Conservation (phyloP, 148 eudicot genomes). For the Amaranthus hypochondriacus region DNA sequence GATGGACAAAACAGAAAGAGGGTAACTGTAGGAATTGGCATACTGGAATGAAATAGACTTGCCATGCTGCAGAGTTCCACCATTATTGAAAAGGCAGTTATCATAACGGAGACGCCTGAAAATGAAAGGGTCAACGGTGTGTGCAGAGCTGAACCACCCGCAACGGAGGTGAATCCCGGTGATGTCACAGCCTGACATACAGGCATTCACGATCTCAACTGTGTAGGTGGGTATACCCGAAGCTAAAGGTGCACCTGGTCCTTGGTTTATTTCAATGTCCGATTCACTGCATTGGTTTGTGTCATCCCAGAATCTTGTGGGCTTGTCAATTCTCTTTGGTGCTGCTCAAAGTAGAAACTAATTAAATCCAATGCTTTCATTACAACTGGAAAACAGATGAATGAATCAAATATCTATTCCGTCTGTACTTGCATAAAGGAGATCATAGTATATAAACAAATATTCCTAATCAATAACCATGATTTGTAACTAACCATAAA, state of each 20-base stretch:
- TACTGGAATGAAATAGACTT: constrained; percentile 56
- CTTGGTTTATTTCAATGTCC: constrained; percentile 52
- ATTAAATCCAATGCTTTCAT: background rate
- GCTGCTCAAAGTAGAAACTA: constrained; percentile 20
- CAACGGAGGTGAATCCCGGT: constrained; percentile 57
- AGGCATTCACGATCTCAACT: constrained; percentile 57
- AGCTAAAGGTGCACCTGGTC: constrained; percentile 57
- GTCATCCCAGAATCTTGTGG: constrained; percentile 58
- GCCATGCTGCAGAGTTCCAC: constrained; percentile 49
- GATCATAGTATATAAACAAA: too few species aligned
- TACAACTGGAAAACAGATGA: background rate
- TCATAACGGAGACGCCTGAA: constrained; percentile 48
- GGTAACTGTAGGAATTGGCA: constrained; percentile 69
- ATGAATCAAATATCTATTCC: too few species aligned
- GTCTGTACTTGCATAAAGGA: too few species aligned
- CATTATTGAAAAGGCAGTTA: constrained; percentile 70
- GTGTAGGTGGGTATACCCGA: constrained; percentile 82
- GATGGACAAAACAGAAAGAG: constrained; percentile 48
- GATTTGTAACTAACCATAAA: too few species aligned
- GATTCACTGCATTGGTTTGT: constrained; percentile 41
- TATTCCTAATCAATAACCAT: too few species aligned
- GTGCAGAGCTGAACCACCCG: constrained; percentile 79
- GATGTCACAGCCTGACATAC: constrained; percentile 62
- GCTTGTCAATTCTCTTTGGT: constrained; percentile 34
- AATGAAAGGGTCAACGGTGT: constrained; percentile 54